These are phyloP conservation scores for Rhodotorula mucilaginosa DNA, from an alignment of 1,284 basidiomycete species.

Conservation along the genomic window DNA sequence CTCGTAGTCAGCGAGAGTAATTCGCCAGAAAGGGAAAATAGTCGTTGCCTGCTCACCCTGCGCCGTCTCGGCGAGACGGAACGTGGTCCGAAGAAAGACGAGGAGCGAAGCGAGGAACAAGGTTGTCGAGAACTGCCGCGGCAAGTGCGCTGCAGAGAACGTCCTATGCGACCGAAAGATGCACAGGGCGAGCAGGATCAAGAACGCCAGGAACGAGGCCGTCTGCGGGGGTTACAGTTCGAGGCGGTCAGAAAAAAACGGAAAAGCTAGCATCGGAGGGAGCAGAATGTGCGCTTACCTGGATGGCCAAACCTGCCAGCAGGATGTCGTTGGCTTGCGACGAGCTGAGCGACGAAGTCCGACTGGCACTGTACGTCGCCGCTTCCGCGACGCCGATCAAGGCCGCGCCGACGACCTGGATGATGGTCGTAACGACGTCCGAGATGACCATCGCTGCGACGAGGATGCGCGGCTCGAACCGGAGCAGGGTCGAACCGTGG, in stretches of 20 bases:
- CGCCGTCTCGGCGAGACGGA: slow-evolving; percentile 52
- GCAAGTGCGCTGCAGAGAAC: slow-evolving; percentile 22
- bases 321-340: slow-evolving; percentile 52
- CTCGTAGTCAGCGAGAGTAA: too few relatives aligned
- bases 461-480: slow-evolving; percentile 16
- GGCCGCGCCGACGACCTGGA: slow-evolving; percentile 52
- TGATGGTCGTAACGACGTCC: slow-evolving; percentile 49
- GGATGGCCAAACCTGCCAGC: slow-evolving; percentile 50
- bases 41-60: slow-evolving; percentile 39
- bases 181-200: slow-evolving; percentile 44
- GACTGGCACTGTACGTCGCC: slow-evolving; percentile 9
- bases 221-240: slow-evolving; percentile 32
- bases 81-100: slow-evolving; percentile 50
- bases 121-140: slow-evolving; percentile 45
- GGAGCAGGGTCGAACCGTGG: slow-evolving; percentile 14
- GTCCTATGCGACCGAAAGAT: slow-evolving; percentile 20
- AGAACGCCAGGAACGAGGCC: slow-evolving; percentile 49
- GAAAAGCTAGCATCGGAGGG: not conserved
- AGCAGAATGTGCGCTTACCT: slow-evolving; percentile 40
- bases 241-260: slow-evolving; percentile 43
- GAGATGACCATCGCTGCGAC: slow-evolving; percentile 47
- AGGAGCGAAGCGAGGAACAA: slow-evolving; percentile 44
- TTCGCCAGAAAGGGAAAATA: too few relatives aligned
- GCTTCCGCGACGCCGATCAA: slow-evolving; percentile 52
- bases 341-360: slow-evolving; percentile 38